These are phyloP conservation scores for Cercophora newfieldiana DNA, from an alignment of 495 filamentous ascomycete species.

Conservation along the genomic window DNA sequence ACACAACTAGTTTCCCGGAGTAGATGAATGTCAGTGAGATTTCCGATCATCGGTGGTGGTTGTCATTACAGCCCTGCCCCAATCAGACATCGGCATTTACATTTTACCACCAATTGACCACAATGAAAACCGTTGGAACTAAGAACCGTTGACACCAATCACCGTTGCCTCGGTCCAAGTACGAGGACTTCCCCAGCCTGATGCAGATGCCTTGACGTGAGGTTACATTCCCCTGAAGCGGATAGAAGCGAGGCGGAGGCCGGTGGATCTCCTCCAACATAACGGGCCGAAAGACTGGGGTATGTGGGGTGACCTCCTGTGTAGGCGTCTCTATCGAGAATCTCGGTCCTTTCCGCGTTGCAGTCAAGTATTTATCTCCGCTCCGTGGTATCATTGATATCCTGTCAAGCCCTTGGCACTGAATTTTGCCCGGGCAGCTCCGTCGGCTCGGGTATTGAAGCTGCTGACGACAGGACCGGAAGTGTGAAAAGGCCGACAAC, in stretches of 20 bases:
- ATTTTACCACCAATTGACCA: no score
- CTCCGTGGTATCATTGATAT: no score
- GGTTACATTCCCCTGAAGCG: not conserved
- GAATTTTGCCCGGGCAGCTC: no score
- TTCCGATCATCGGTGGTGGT: not conserved
- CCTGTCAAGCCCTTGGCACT: no score
- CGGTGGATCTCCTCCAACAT: not conserved
- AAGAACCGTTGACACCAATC: not conserved
- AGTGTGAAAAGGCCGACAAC: no score
- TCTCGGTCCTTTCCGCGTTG: conserved; percentile 6
- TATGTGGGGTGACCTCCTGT: not conserved
- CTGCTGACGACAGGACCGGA: no score
- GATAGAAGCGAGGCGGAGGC: not conserved
- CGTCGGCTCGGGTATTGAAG: no score
- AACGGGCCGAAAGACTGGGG: not conserved
- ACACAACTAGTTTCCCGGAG: not conserved
- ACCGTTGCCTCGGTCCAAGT: not conserved
- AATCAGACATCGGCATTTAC: no score
- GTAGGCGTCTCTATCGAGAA: not conserved
- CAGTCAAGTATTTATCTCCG: not conserved
- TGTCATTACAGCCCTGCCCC: not conserved
- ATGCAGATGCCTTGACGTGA: not conserved
- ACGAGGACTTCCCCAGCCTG: not conserved
- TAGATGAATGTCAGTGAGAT: not conserved
- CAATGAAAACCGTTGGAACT: not conserved